A percentile compares a stretch with the other conserved stretches of the same genome.
phyloP scores from a whole-genome alignment of 75 land plant genomes.

The Picea sitchensis region DNA sequence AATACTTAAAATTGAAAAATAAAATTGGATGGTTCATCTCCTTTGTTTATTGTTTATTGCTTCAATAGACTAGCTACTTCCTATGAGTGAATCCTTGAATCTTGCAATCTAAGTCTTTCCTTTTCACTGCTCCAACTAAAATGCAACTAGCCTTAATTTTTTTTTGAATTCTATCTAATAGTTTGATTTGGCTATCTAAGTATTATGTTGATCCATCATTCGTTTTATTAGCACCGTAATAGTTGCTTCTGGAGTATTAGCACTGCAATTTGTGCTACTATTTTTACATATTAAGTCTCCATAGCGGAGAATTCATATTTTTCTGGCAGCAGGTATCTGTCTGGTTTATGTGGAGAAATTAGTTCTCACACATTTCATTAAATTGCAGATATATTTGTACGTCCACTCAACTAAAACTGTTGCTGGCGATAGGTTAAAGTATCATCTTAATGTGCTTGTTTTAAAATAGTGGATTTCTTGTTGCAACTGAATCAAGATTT shows the following conservation, averaged over 20 bases:
- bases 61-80: not conserved
- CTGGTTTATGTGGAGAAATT: not conserved
- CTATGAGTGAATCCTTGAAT: not conserved
- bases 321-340: not conserved
- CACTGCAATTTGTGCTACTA: not conserved
- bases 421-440: not conserved
- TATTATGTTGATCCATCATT: not conserved
- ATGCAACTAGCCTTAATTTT: not conserved
- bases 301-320: not conserved
- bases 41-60: not conserved
- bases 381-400: not conserved
- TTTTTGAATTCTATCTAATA: not conserved
- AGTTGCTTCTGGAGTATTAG: not conserved
- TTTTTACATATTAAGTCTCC: not conserved
- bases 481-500: constrained; percentile 5
- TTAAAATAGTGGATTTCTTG: not conserved
- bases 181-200: not conserved
- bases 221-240: not conserved
- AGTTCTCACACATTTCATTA: not conserved
- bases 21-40: too few species aligned
- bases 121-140: not conserved
- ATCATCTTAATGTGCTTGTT: not conserved
- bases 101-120: not conserved
- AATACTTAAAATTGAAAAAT: too few species aligned
- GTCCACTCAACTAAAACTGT: not conserved